Evolutionary conservation across 768 basidiomycete genomes (phyloP).

Genomic region (Cystobasidium tubakii): DNA sequence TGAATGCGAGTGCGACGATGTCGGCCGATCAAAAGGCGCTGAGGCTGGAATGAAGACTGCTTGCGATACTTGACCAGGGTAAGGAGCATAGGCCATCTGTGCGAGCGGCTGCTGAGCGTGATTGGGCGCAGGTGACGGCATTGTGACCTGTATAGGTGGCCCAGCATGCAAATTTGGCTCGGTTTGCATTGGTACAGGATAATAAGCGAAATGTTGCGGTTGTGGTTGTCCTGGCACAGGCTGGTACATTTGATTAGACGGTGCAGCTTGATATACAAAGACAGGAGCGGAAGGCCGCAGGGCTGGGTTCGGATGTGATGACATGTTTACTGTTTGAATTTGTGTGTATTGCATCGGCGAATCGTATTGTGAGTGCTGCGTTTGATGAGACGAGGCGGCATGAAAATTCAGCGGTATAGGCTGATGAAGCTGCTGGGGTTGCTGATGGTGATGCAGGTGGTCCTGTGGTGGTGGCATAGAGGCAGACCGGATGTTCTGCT

Average conservation of each 20-base stretch:
- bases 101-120: background rate
- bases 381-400: background rate
- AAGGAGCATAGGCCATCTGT: background rate
- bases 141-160: conserved; percentile 22
- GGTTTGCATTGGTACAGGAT: background rate
- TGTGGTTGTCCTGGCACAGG: background rate
- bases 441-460: background rate
- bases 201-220: conserved; percentile 13
- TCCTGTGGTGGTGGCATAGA: background rate
- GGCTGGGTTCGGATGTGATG: background rate
- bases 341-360: too few relatives aligned
- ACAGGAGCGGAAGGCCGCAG: conserved; percentile 19
- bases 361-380: background rate
- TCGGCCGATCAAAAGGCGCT: background rate
- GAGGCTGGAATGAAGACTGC: background rate
- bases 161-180: background rate
- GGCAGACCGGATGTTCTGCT: background rate
- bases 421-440: background rate
- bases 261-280: conserved; percentile 18
- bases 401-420: background rate
- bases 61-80: background rate
- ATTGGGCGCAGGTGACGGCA: background rate
- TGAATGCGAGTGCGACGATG: background rate
- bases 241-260: background rate
- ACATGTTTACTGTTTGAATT: background rate